Conservation (phyloP, 108 stramenopile species). For the Skeletonema menzelii region DNA sequence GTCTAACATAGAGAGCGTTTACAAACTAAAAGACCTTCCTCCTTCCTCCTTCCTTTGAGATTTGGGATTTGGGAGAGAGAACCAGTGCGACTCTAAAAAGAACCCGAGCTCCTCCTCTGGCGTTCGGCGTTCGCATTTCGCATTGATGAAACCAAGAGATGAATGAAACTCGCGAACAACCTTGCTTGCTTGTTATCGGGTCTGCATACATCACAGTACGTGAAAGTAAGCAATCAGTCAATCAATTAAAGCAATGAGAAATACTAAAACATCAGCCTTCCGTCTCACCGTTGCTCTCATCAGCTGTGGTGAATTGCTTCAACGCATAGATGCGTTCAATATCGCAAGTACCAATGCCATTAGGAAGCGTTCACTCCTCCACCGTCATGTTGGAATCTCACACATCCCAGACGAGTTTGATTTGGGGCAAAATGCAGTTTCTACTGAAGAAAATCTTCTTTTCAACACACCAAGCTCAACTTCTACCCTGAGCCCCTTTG, state of each 20-base stretch:
- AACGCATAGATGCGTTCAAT: background rate
- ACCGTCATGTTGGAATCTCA: background rate
- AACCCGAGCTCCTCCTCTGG: too few species aligned
- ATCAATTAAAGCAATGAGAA: background rate
- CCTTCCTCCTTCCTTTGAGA: too few species aligned
- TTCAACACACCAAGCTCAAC: too few species aligned
- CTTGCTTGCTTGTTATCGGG: too few species aligned
- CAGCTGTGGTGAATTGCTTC: background rate
- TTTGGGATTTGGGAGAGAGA: too few species aligned
- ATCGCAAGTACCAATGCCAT: background rate
- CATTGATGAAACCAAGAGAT: too few species aligned
- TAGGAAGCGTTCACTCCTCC: background rate
- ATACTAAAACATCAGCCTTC: background rate
- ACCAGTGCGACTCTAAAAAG: too few species aligned
- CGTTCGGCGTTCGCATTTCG: too few species aligned
- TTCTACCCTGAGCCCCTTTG: conserved; percentile 2
- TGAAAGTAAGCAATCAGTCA: background rate
- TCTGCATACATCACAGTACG: too few species aligned
- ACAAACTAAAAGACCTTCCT: too few species aligned
- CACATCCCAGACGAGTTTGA: background rate
- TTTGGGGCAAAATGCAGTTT: background rate
- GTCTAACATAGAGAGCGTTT: too few species aligned
- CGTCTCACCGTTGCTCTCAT: background rate
- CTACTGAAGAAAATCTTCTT: background rate
- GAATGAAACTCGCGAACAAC: too few species aligned